These are phyloP conservation scores for Cladophialophora carrionii DNA, from an alignment of 2,329 filamentous ascomycete genomes.

Conservation along the genomic window DNA sequence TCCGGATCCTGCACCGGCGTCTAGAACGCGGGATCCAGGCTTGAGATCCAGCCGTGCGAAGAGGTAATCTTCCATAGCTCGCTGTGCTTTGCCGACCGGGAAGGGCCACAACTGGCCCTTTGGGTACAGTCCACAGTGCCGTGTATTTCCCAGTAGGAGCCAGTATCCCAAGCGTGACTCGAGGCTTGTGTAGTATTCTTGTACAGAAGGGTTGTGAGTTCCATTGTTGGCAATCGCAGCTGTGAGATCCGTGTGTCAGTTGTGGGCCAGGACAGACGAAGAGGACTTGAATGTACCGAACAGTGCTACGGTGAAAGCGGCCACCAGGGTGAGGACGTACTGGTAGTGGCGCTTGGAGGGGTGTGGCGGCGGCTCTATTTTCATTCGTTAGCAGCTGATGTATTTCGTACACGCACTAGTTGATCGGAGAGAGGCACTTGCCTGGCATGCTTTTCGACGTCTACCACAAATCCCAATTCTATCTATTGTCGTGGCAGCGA, in stretches of 20 bases:
- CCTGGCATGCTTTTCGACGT: no score
- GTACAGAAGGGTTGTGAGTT: conserved; percentile 1
- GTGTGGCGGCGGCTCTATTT: no score
- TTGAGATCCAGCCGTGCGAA: conserved; percentile 46
- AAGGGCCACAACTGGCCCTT: conserved; percentile 55
- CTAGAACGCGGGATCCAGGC: conserved; percentile 52
- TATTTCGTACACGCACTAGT: no score
- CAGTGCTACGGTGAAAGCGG: no score
- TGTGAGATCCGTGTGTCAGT: not conserved
- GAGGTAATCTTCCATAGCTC: conserved; percentile 57
- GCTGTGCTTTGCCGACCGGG: conserved; percentile 49
- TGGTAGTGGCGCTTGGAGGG: no score
- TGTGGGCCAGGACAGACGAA: no score
- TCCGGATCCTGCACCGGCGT: conserved; percentile 58
- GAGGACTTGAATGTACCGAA: no score
- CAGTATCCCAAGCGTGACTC: conserved; percentile 47
- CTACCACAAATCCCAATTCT: no score
- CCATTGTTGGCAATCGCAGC: not conserved
- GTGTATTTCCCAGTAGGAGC: conserved; percentile 51
- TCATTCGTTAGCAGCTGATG: no score
- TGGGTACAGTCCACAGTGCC: conserved; percentile 58
- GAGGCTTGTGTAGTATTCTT: conserved; percentile 51
- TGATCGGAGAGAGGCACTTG: no score
- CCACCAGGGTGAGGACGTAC: no score
- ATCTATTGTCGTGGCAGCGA: no score